A percentile compares a stretch with the other conserved stretches of the same genome.
Conservation (phyloP, 768 basidiomycete genomes). For the Rickenella mellea region DNA sequence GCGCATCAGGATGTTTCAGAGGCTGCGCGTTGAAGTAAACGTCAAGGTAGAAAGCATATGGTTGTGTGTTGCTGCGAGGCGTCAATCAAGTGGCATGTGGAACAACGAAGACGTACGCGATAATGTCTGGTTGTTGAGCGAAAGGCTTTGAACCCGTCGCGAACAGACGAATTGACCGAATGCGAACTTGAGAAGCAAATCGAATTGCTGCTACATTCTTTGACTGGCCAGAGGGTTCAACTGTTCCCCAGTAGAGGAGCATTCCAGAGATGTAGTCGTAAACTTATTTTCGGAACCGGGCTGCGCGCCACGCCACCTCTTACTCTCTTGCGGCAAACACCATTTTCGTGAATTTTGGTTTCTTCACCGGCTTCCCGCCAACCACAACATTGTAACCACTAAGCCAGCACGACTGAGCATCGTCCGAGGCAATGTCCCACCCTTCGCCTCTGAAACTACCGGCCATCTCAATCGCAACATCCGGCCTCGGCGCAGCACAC, state of each 20-base stretch:
- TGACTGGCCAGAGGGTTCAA: slow-evolving; percentile 42
- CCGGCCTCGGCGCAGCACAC: slow-evolving; percentile 16
- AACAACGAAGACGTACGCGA: slow-evolving; percentile 39
- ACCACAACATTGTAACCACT: neutral
- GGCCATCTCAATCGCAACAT: slow-evolving; percentile 25
- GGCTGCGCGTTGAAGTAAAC: slow-evolving; percentile 68
- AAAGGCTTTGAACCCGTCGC: slow-evolving; percentile 61
- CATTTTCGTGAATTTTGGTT: neutral
- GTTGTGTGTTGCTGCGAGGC: slow-evolving; percentile 50
- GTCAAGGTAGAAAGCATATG: slow-evolving; percentile 64
- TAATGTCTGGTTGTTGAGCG: slow-evolving; percentile 42
- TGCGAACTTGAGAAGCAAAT: slow-evolving; percentile 57
- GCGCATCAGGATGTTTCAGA: slow-evolving; percentile 29
- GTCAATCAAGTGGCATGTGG: slow-evolving; percentile 2
- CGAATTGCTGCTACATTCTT: slow-evolving; percentile 59
- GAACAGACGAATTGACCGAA: slow-evolving; percentile 62
- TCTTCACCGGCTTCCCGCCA: neutral
- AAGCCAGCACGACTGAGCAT: no score
- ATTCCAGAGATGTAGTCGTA: no score
- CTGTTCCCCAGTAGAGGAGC: slow-evolving; percentile 60
- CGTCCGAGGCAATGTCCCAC: slow-evolving; percentile 27
- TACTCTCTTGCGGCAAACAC: no score
- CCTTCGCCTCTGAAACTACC: slow-evolving; percentile 49
- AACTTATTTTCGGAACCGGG: no score
- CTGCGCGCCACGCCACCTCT: no score